Percentiles rank a stretch among this genome's conserved stretches.
phyloP scores from a whole-genome alignment of 164 flowering plant species.

The Tetrastigma voinierianum region DNA sequence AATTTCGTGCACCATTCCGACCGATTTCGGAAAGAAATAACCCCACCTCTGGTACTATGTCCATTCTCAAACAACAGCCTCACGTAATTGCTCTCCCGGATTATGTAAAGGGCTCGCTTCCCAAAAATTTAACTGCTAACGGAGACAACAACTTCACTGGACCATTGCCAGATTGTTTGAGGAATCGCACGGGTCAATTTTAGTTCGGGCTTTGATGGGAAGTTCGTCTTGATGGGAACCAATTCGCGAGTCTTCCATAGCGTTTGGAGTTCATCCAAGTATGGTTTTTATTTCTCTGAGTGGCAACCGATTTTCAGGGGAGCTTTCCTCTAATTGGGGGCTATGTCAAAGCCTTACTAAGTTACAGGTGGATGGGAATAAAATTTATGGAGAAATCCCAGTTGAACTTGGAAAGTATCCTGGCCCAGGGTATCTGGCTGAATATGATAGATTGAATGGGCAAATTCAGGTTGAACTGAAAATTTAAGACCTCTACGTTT shows the following conservation, averaged over 20 bases:
- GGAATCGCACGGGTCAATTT: constrained; percentile 52
- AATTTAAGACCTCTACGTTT: constrained; percentile 15
- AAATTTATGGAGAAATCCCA: constrained; percentile 25
- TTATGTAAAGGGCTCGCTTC: constrained; percentile 48
- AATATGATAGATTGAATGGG: constrained; percentile 40
- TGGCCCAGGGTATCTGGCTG: constrained; percentile 22
- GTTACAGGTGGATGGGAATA: constrained; percentile 7
- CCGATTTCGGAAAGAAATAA: constrained; percentile 36
- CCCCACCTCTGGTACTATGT: constrained; percentile 19
- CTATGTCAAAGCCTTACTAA: constrained; percentile 18
- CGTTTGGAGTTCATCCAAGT: constrained; percentile 28
- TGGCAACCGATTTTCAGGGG: constrained; percentile 26
- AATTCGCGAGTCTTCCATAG: constrained; percentile 29
- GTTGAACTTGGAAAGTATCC: constrained; percentile 23
- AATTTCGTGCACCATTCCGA: constrained; percentile 40
- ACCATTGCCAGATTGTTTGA: constrained; percentile 53
- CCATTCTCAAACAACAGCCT: constrained; percentile 55
- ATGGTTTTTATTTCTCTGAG: constrained; percentile 20
- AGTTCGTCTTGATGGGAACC: constrained; percentile 58
- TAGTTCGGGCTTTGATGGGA: too few species aligned
- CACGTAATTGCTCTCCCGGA: constrained; percentile 60
- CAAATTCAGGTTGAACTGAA: constrained; percentile 37
- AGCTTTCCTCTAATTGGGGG: constrained; percentile 34
- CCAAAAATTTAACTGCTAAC: constrained; percentile 36
- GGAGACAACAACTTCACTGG: constrained; percentile 49